Base-by-base conservation (phyloP, 2,329 filamentous ascomycete species). In the Epichloe elymi region DNA sequence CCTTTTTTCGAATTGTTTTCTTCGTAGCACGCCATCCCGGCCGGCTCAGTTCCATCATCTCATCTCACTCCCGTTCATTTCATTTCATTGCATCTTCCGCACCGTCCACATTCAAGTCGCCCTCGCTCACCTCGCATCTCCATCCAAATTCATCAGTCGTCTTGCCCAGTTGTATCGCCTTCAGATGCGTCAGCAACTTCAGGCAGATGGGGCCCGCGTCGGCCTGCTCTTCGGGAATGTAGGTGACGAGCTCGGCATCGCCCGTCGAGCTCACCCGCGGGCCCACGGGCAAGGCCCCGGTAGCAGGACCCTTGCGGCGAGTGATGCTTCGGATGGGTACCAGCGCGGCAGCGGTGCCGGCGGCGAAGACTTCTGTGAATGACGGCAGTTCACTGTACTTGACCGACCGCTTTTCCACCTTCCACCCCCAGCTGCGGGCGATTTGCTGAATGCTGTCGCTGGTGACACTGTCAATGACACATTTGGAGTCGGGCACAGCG, bases 321-420 rank as follows among this genome's bases (percentile, higher is more conserved):
- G 87, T 93, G 65, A 97, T 95, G 58, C 86, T 93, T 55, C 85
- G 85, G 67, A 96, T 93, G 1, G 91, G 91, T 3, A 97, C 90
- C 50, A 98, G 74, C 0, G 88, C 87, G 0, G 90, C 91, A 0
- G 91, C 91, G 0, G 91, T 97, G 1, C 91, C 91, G 3, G 89
- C 90, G 4, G 91, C 93, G 69, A 96, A 82, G 49, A 98, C 83
- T 68, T 97, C 91, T 48, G 61, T 65, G 59, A 79, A 79, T 49
- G 62, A 57, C 11, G 72, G 67, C 17, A 82, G 71, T 60, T 83
- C 79, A 17, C 66, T 59, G 63, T 81, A 82, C 67, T 75, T 78
- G 67, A 88, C 84, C 57, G 80, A 65, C 50, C 90, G 74, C 62
- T 78, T 79, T 72, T 96, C 90, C 0, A 93, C 85, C 57, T 79